A percentile compares a stretch with the other conserved stretches of the same genome.
These are phyloP conservation scores for Aegilops bicornis DNA, from an alignment of 176 grass and related monocot species.

Conservation along the genomic window DNA sequence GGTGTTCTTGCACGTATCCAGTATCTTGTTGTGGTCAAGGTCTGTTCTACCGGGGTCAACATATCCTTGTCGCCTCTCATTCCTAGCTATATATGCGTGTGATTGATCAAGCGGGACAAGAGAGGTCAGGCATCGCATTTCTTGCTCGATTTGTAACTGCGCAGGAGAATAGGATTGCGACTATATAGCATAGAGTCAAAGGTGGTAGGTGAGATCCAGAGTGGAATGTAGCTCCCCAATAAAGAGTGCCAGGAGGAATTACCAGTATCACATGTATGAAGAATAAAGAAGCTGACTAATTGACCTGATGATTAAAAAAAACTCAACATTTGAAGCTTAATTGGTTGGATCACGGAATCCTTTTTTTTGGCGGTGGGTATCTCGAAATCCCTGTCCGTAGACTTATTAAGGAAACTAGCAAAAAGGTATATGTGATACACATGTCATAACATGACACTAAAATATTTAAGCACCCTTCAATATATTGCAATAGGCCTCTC, in stretches of 20 bases:
- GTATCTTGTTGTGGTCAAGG: too few species aligned
- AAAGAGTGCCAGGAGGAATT: background rate
- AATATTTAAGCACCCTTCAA: background rate
- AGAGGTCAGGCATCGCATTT: background rate
- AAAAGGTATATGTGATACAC: background rate
- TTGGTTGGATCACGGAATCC: too few species aligned
- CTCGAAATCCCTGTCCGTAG: too few species aligned
- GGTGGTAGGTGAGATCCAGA: background rate
- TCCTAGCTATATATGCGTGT: background rate
- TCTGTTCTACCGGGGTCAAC: too few species aligned
- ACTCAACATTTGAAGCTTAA: too few species aligned
- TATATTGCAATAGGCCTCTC: background rate
- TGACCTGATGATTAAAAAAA: too few species aligned
- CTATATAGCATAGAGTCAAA: background rate
- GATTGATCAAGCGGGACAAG: background rate
- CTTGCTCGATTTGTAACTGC: background rate
- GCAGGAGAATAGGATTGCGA: background rate
- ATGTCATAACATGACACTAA: background rate
- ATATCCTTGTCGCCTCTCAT: background rate
- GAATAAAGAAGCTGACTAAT: too few species aligned
- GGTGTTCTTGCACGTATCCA: too few species aligned
- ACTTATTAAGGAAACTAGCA: too few species aligned
- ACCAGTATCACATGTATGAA: too few species aligned
- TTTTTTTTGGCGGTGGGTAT: too few species aligned
- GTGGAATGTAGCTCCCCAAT: background rate